Evolutionary conservation across 176 grass and related monocot genomes (phyloP).

Genomic region (Aegilops tauschii): DNA sequence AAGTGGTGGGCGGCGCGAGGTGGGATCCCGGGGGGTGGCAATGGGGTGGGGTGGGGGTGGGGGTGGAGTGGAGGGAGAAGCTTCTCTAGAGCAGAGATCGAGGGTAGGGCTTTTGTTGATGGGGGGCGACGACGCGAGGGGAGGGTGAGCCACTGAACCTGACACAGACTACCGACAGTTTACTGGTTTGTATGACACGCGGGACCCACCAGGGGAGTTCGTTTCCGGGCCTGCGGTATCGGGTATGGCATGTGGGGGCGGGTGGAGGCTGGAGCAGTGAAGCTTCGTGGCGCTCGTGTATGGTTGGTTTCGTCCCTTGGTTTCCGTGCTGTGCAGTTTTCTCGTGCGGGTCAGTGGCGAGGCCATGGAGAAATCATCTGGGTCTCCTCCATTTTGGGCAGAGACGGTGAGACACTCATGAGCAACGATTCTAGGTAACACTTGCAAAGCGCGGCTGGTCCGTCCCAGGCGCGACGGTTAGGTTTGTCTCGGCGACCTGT

Average conservation of each 20-base stretch:
- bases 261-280: background rate
- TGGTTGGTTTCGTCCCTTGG: no score
- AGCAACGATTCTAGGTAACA: no score
- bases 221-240: background rate
- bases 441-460: no score
- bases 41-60: conserved; percentile 18
- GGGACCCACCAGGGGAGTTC: background rate
- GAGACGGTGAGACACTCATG: no score
- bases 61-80: conserved; percentile 23
- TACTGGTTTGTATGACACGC: background rate
- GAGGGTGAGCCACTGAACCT: background rate
- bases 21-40: conserved; percentile 36
- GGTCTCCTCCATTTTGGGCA: no score
- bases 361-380: no score
- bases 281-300: conserved; percentile 11
- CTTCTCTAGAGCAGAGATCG: conserved; percentile 43
- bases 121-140: background rate
- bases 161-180: conserved; percentile 32
- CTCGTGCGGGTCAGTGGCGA: no score
- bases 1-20: background rate
- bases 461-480: no score
- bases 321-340: no score
- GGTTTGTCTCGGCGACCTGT: no score
- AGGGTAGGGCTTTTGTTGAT: conserved; percentile 44
- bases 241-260: background rate